Percentiles rank a stretch among this genome's conserved stretches.
Conservation (phyloP, 257 asterid genomes). For the Solanum peruvianum region DNA sequence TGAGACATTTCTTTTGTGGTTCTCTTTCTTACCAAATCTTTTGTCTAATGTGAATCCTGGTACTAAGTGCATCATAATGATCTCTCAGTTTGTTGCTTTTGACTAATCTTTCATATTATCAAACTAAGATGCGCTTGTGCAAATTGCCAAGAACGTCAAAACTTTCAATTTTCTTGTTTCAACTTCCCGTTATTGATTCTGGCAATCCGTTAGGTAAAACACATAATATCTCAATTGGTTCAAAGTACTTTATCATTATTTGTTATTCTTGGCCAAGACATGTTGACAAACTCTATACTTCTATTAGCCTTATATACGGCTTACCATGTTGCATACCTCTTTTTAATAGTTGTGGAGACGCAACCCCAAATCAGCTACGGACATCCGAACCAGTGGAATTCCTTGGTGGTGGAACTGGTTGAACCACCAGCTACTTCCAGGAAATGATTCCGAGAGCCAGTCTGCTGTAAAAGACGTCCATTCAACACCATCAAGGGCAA, state of each 20-base stretch:
- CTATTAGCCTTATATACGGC: background rate
- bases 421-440: conserved; percentile 50
- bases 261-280: background rate
- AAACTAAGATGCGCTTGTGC: background rate
- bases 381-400: conserved; percentile 41
- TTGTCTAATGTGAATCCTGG: background rate
- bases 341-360: conserved; percentile 49
- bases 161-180: background rate
- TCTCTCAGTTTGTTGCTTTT: background rate
- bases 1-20: background rate
- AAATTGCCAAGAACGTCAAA: background rate
- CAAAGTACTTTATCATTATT: background rate
- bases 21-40: background rate
- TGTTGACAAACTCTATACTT: background rate
- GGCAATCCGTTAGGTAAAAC: background rate
- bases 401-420: conserved; percentile 99
- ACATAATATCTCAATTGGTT: background rate
- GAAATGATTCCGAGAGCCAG: conserved; percentile 33
- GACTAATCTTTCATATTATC: background rate
- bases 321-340: background rate
- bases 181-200: background rate
- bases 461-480: conserved; percentile 16
- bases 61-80: background rate
- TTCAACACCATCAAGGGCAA: conserved; percentile 47
- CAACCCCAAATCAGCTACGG: conserved; percentile 26